Evolutionary conservation across 2,329 filamentous ascomycete genomes (phyloP).

Genomic region (Ophiocordyceps sinensis): DNA sequence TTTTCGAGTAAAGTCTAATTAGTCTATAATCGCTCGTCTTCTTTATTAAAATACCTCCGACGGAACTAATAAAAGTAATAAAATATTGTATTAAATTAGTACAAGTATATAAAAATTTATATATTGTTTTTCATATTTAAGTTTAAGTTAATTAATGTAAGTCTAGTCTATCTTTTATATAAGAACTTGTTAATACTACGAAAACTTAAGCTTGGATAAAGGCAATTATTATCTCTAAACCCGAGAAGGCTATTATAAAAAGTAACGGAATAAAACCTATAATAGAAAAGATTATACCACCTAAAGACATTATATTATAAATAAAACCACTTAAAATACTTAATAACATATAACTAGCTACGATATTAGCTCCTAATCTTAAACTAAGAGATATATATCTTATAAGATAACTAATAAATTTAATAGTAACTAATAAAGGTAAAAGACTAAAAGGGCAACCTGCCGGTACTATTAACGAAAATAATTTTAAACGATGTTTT

Average conservation of each 20-base stretch:
- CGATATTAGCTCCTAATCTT: background rate
- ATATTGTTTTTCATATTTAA: too few species aligned
- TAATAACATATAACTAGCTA: background rate
- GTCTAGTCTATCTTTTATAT: background rate
- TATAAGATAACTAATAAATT: background rate
- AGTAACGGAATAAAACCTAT: background rate
- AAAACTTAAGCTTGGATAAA: background rate
- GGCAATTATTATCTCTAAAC: background rate
- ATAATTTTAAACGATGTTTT: background rate
- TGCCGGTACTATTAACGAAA: background rate
- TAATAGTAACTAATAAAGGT: background rate
- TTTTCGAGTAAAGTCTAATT: too few species aligned
- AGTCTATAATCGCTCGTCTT: too few species aligned
- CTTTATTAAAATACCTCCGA: too few species aligned
- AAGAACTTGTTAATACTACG: background rate
- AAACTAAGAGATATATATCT: background rate
- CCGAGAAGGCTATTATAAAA: background rate
- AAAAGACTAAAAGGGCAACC: background rate
- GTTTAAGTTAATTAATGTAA: background rate
- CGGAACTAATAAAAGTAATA: too few species aligned
- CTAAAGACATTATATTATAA: background rate
- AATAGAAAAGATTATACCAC: constrained; percentile 1
- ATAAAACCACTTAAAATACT: constrained; percentile 1
- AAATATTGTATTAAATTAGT: too few species aligned
- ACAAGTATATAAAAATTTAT: too few species aligned